Conservation (phyloP, 2,329 filamentous ascomycete genomes). For the Hymenoscyphus infarciens region DNA sequence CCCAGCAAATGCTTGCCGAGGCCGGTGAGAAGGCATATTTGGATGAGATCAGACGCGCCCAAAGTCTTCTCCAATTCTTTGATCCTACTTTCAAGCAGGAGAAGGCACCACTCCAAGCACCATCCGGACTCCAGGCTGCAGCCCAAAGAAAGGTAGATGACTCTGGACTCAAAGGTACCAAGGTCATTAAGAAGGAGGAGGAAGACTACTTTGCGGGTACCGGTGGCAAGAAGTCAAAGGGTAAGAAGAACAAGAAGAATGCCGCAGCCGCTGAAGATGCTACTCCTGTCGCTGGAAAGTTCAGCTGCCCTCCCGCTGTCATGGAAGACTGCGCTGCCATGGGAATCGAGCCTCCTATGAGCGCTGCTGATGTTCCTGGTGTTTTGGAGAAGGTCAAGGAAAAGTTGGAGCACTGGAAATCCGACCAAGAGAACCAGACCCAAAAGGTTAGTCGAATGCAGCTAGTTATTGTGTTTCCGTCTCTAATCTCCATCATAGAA, state of each 20-base stretch:
- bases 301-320: constrained; percentile 85
- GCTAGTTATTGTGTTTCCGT: background rate
- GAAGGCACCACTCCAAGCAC: constrained; percentile 64
- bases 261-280: constrained; percentile 41
- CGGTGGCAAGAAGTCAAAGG: constrained; percentile 83
- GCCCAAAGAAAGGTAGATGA: constrained; percentile 81
- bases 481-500: constrained; percentile 59
- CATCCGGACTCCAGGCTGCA: constrained; percentile 73
- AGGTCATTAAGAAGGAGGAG: constrained; percentile 81
- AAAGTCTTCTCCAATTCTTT: constrained; percentile 85
- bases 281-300: constrained; percentile 54
- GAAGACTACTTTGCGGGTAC: constrained; percentile 77
- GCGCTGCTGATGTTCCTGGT: constrained; percentile 73
- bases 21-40: constrained; percentile 84
- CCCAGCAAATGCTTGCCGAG: constrained; percentile 73
- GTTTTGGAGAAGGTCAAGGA: constrained; percentile 86
- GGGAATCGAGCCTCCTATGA: constrained; percentile 83
- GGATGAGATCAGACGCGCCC: constrained; percentile 86
- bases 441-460: constrained; percentile 66
- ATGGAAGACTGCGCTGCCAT: constrained; percentile 86
- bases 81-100: constrained; percentile 66
- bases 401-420: constrained; percentile 89
- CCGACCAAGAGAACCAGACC: constrained; percentile 84
- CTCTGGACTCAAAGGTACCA: constrained; percentile 79
- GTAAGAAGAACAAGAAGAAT: constrained; percentile 61